Conservation (phyloP, 2,329 filamentous ascomycete genomes). For the Sordariomycetes sp. region DNA sequence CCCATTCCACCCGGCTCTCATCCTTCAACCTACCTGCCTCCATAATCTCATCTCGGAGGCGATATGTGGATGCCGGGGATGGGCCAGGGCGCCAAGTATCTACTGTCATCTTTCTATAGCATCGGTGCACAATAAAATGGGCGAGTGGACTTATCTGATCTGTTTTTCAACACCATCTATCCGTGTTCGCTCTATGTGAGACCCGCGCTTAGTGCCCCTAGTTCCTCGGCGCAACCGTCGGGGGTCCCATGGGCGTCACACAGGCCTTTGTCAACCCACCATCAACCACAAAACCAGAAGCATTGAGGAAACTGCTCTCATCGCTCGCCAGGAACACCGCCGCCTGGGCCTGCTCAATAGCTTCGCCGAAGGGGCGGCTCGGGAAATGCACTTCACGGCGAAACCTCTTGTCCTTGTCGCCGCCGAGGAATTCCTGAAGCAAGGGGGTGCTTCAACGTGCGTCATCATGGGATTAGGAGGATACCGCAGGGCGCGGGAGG, state of each 20-base stretch:
- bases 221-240: conserved; percentile 39
- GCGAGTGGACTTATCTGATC: too few species aligned
- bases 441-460: conserved; percentile 28
- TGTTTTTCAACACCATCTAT: too few species aligned
- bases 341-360: conserved; percentile 84
- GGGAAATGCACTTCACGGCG: conserved; percentile 86
- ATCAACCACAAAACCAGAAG: conserved; percentile 86
- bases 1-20: too few species aligned
- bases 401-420: conserved; percentile 68
- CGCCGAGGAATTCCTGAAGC: conserved; percentile 85
- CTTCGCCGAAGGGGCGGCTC: conserved; percentile 76
- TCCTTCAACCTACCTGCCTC: too few species aligned
- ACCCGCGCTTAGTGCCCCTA: conserved; percentile 11
- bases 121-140: too few species aligned
- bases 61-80: too few species aligned
- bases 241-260: conserved; percentile 50
- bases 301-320: conserved; percentile 82
- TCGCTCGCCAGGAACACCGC: conserved; percentile 81
- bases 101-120: too few species aligned
- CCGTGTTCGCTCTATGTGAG: too few species aligned
- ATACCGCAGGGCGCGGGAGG: conserved; percentile 48
- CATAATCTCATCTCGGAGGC: too few species aligned
- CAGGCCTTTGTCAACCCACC: conserved; percentile 94
- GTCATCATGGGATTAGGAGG: conserved; percentile 15
- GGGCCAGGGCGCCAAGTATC: too few species aligned